A percentile compares a stretch with the other conserved stretches of the same genome.
Conservation (phyloP, 1,284 basidiomycete species). For the Cutaneotrichosporon sp. region DNA sequence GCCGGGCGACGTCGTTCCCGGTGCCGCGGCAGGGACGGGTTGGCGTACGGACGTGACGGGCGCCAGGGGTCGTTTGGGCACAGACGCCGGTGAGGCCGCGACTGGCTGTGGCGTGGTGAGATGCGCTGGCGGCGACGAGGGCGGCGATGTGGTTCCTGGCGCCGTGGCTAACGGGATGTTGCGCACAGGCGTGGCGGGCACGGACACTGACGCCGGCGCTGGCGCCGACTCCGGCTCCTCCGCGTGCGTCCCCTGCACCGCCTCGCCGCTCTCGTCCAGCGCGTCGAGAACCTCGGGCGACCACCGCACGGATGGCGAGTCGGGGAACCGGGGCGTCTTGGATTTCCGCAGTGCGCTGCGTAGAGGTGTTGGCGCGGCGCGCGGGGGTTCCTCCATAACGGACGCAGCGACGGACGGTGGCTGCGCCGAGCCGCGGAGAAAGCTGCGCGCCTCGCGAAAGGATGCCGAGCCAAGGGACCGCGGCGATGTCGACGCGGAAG, state of each 20-base stretch:
- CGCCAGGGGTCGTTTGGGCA: neutral
- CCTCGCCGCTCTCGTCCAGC: neutral
- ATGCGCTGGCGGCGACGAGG: neutral
- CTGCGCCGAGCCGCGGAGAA: neutral
- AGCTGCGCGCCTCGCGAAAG: neutral
- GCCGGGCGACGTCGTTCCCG: slow-evolving; percentile 4
- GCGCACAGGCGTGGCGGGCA: neutral
- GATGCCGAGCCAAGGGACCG: neutral
- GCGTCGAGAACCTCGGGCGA: slow-evolving; percentile 3
- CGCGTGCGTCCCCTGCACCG: neutral
- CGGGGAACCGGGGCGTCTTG: neutral
- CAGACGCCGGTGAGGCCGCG: neutral
- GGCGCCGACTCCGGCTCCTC: neutral
- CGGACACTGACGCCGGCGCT: no score
- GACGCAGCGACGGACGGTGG: neutral
- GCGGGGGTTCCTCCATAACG: neutral
- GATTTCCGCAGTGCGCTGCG: slow-evolving; percentile 1
- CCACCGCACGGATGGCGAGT: slow-evolving; percentile 1
- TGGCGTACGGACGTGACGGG: neutral
- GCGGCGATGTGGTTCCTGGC: slow-evolving; percentile 2
- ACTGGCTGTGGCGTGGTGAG: slow-evolving; percentile 8
- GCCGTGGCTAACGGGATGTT: no score
- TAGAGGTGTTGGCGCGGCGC: neutral
- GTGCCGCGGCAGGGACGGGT: neutral
- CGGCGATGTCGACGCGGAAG: neutral